Evolutionary conservation across 345 rosid genomes (phyloP).

Genomic region (Camelina neglecta): DNA sequence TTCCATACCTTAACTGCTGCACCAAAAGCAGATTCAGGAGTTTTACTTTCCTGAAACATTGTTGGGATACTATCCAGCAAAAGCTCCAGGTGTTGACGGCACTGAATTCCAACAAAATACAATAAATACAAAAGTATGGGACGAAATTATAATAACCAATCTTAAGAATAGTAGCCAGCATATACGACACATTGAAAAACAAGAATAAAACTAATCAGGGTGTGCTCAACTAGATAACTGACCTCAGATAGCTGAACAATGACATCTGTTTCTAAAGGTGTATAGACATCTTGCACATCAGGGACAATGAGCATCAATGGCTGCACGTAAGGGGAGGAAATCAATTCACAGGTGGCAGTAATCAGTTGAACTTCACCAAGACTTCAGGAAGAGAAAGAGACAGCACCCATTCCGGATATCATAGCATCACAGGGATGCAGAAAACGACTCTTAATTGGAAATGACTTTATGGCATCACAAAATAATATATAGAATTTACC

Average conservation of each 20-base stretch:
- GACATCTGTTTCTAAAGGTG: conserved; percentile 86
- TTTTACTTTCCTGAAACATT: conserved; percentile 84
- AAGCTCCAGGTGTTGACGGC: conserved; percentile 92
- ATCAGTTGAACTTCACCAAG: conserved; percentile 61
- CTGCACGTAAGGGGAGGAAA: conserved; percentile 53
- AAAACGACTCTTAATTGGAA: conserved; percentile 15
- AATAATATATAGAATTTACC: not conserved
- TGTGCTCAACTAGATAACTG: conserved; percentile 38
- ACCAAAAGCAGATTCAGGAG: conserved; percentile 95
- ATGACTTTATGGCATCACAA: conserved; percentile 4
- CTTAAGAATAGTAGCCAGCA: conserved; percentile 23
- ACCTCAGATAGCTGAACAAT: conserved; percentile 90
- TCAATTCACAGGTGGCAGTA: conserved; percentile 29
- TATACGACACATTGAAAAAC: conserved; percentile 10
- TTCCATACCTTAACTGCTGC: conserved; percentile 69
- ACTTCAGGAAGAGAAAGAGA: conserved; percentile 17
- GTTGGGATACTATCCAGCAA: conserved; percentile 94
- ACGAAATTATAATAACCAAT: not conserved
- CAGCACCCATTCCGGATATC: not conserved
- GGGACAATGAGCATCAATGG: conserved; percentile 97
- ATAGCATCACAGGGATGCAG: conserved; percentile 9
- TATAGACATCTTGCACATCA: conserved; percentile 91
- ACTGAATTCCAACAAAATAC: conserved; percentile 54
- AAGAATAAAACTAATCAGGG: conserved; percentile 7
- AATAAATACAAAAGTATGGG: conserved; percentile 20